phyloP scores from a whole-genome alignment of 306 rosid species.

The Coriaria nepalensis region DNA sequence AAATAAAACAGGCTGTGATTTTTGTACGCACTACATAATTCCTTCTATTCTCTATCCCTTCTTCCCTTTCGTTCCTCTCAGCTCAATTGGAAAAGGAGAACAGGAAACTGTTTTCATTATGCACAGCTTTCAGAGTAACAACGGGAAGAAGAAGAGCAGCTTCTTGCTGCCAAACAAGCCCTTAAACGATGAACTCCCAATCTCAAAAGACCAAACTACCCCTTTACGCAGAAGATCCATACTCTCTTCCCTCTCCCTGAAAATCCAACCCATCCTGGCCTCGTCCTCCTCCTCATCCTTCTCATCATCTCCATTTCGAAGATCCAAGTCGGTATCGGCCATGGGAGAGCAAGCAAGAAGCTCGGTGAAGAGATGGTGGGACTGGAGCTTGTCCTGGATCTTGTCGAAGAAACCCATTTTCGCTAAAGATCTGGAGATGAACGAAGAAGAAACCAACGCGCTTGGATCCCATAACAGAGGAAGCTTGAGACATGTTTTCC shows the following conservation, averaged over 20 bases:
- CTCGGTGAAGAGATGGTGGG: constrained; percentile 68
- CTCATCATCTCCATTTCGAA: constrained; percentile 39
- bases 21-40: too few species aligned
- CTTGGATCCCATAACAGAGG: constrained; percentile 53
- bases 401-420: constrained; percentile 56
- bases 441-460: constrained; percentile 54
- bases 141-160: too few species aligned
- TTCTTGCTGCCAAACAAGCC: constrained; percentile 25
- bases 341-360: constrained; percentile 50
- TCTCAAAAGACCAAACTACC: constrained; percentile 22
- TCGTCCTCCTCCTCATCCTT: constrained; percentile 29
- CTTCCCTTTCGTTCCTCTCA: too few species aligned
- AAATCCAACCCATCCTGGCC: constrained; percentile 42
- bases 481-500: constrained; percentile 58
- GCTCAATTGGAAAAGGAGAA: too few species aligned
- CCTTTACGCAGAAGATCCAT: constrained; percentile 50
- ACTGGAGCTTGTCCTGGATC: constrained; percentile 68
- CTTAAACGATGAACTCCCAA: constrained; percentile 33
- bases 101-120: too few species aligned
- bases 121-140: too few species aligned
- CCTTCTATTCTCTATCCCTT: too few species aligned
- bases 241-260: constrained; percentile 56
- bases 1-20: too few species aligned
- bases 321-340: constrained; percentile 60
- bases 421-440: constrained; percentile 74